These are phyloP conservation scores for Martensiomyces pterosporus DNA, from an alignment of 192 early-diverging fungal genomes.

Conservation along the genomic window DNA sequence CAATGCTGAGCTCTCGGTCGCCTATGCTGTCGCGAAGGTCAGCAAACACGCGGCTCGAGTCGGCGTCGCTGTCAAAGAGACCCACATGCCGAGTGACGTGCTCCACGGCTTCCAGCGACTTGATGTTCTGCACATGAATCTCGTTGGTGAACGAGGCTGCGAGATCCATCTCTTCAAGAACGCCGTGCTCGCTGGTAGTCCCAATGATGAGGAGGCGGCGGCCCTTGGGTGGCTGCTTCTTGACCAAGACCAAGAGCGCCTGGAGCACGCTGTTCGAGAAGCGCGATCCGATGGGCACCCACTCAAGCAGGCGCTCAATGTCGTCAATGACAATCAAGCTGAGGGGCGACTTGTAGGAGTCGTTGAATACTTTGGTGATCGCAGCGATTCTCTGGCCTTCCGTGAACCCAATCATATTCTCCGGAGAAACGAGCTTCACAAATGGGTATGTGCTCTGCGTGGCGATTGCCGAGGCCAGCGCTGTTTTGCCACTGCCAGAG, in stretches of 20 bases:
- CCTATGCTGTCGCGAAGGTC: slow-evolving; percentile 53
- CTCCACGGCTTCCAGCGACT: slow-evolving; percentile 66
- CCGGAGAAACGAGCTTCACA: slow-evolving; percentile 95
- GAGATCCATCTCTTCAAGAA: slow-evolving; percentile 86
- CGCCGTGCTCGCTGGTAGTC: slow-evolving; percentile 76
- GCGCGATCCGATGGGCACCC: slow-evolving; percentile 90
- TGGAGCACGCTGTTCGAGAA: slow-evolving; percentile 94
- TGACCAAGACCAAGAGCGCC: slow-evolving; percentile 87
- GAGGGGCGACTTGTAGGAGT: slow-evolving; percentile 93
- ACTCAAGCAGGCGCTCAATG: slow-evolving; percentile 92
- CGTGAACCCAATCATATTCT: slow-evolving; percentile 87
- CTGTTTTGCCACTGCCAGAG: slow-evolving; percentile 88
- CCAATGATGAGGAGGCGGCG: slow-evolving; percentile 84
- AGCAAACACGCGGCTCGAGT: slow-evolving; percentile 55
- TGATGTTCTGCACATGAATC: slow-evolving; percentile 76
- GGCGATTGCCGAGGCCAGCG: slow-evolving; percentile 92
- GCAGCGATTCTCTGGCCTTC: slow-evolving; percentile 79
- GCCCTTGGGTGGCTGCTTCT: slow-evolving; percentile 83
- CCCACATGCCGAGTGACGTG: slow-evolving; percentile 57
- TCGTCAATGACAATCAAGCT: slow-evolving; percentile 93
- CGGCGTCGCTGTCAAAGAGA: slow-evolving; percentile 62
- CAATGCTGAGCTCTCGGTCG: slow-evolving; percentile 64
- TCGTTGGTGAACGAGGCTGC: slow-evolving; percentile 79
- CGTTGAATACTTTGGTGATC: slow-evolving; percentile 94
- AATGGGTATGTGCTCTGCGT: slow-evolving; percentile 90